Evolutionary conservation across 306 rosid species (phyloP), one percentile per base, ranked within the genome.

Genomic region (Urtica urens): DNA sequence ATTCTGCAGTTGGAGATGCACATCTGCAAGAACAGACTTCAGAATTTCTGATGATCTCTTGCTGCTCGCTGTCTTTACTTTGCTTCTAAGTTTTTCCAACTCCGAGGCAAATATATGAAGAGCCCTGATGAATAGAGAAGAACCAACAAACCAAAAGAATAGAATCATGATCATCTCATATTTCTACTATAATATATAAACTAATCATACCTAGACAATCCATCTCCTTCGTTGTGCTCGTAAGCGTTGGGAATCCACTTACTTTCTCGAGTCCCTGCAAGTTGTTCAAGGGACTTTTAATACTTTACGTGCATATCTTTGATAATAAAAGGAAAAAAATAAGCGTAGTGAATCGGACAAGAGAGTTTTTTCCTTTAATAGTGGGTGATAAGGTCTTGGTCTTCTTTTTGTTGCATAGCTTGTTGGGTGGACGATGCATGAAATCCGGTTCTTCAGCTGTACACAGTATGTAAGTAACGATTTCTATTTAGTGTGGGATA

Each of bases 11-110:
- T 73, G 92, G 72, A 72, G 28, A 41, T 77, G 73, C 60, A 82
- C 72, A 52, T 69, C 83, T 58, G 68, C 78, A 23, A 79, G 75
- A 69, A 63, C 82, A 55, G 92, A 82, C 55, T 46, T 62, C 74
- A 90, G 30, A 68, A 90, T 77, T 78, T 71, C 87, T 8, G 94
- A 77, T 49, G 87, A 75, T 65, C 73, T 85, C 66, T 64, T 70
- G 42, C 64, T 66, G 18, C 87, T 64, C 65, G 60, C 68, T 2
- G 67, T 72, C 60, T 70, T 75, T 51, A 85, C 74, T 79, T 79
- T 90, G 73, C 60, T 71, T 69, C 82, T 80, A 35, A 85, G 52
- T 57, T 79, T 90, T 57, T 65, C 65, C 65, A 90, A 63, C 67
- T 70, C 86, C 73, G 60, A 51, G 22, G 77, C 69, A 8, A 90